Evolutionary conservation across 257 asterid species (phyloP).

Genomic region (Capsicum chinense): DNA sequence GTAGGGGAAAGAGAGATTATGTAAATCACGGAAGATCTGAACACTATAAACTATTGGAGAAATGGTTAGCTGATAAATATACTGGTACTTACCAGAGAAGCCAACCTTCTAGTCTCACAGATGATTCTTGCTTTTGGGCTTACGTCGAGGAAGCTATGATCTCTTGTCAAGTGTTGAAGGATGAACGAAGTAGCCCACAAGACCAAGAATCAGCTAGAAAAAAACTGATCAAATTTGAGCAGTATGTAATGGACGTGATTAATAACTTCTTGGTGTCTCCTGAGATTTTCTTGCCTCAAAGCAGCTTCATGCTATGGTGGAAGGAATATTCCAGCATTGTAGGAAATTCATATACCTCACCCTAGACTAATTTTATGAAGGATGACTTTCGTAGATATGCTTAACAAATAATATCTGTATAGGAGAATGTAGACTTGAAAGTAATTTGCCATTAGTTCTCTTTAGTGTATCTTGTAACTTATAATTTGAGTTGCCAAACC

Average conservation of each 20-base stretch:
- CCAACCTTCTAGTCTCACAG: slow-evolving; percentile 38
- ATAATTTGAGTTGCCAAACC: not conserved
- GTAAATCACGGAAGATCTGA: slow-evolving; percentile 30
- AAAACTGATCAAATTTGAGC: slow-evolving; percentile 36
- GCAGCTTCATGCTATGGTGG: slow-evolving; percentile 47
- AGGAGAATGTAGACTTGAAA: not conserved
- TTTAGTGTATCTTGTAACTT: not conserved
- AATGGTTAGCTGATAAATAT: slow-evolving; percentile 34
- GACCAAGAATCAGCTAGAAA: slow-evolving; percentile 23
- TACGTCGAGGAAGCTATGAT: slow-evolving; percentile 46
- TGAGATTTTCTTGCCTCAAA: slow-evolving; percentile 35
- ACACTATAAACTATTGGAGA: slow-evolving; percentile 40
- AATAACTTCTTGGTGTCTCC: slow-evolving; percentile 34
- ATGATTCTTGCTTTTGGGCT: slow-evolving; percentile 50
- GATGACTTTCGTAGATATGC: slow-evolving; percentile 13
- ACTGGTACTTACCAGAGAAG: slow-evolving; percentile 25
- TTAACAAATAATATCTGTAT: slow-evolving; percentile 11
- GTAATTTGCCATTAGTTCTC: not conserved
- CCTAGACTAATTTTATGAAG: slow-evolving; percentile 26
- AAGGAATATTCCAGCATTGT: slow-evolving; percentile 29
- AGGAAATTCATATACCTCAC: slow-evolving; percentile 23
- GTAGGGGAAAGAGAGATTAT: slow-evolving; percentile 37
- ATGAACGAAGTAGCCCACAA: slow-evolving; percentile 29
- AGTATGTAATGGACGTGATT: slow-evolving; percentile 40
- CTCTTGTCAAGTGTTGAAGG: slow-evolving; percentile 35